Conservation (phyloP, 805 yeast species). For the Kregervanrija delftensis region DNA sequence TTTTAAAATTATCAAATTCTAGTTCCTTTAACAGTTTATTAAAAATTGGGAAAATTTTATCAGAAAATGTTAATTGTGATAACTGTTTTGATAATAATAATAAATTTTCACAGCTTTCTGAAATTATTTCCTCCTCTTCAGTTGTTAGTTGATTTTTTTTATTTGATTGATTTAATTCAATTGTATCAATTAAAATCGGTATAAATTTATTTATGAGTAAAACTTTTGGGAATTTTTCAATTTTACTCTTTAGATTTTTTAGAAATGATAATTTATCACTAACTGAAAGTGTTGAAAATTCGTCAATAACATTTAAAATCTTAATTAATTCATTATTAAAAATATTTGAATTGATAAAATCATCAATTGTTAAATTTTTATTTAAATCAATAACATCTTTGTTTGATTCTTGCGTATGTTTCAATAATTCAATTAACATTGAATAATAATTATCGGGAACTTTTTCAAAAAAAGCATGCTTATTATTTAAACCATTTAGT, state of each 20-base stretch:
- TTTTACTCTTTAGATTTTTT: slow-evolving; percentile 48
- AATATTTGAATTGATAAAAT: slow-evolving; percentile 62
- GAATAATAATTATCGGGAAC: slow-evolving; percentile 52
- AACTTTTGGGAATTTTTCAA: slow-evolving; percentile 52
- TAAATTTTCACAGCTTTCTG: slow-evolving; percentile 46
- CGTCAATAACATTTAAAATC: slow-evolving; percentile 76
- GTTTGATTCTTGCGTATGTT: slow-evolving; percentile 34
- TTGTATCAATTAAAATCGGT: slow-evolving; percentile 53
- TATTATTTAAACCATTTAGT: slow-evolving; percentile 30
- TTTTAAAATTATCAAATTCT: slow-evolving; percentile 25
- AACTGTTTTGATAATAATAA: slow-evolving; percentile 57
- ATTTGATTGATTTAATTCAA: slow-evolving; percentile 20
- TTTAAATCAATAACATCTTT: slow-evolving; percentile 25
- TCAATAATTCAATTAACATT: slow-evolving; percentile 45
- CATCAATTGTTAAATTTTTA: slow-evolving; percentile 42
- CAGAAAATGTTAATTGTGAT: slow-evolving; percentile 74
- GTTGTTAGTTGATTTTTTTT: slow-evolving; percentile 8
- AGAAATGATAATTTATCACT: slow-evolving; percentile 66
- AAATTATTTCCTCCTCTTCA: slow-evolving; percentile 33
- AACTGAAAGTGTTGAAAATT: slow-evolving; percentile 63
- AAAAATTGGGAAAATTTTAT: slow-evolving; percentile 48
- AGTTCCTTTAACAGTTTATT: slow-evolving; percentile 20
- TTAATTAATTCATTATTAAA: slow-evolving; percentile 81
- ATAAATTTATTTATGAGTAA: slow-evolving; percentile 63
- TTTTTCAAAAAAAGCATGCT: slow-evolving; percentile 43